Base-by-base conservation (phyloP, 2,329 filamentous ascomycete genomes). In the Aspergillus sp. region DNA sequence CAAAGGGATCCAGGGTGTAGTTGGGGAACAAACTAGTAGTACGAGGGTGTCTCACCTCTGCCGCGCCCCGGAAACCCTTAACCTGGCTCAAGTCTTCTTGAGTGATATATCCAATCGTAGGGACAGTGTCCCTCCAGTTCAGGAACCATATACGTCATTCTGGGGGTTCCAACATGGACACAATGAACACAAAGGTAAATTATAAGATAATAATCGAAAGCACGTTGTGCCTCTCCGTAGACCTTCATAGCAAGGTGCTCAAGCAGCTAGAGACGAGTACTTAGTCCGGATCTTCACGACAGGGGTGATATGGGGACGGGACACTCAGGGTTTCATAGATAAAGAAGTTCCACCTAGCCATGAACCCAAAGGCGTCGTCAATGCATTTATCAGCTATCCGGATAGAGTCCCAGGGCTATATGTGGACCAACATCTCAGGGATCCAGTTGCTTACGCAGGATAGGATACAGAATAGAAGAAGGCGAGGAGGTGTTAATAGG, bases 141-240 rank as follows among this genome's bases (percentile, higher is more conserved):
- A 84, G 80, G 69, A 91, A 91, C 0, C 88, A 60, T 89, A 89
- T 0, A 81, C 77, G 63, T 91, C 86, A 51, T 83, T 79, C 1
- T 84, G 69, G 0, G 90, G 90, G 64, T 91, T 92, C 89, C 90
- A 1, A 91, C n/a, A n/a, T n/a, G n/a, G n/a, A n/a, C n/a, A n/a
- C 77, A 85, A 92, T 91, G 60, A 87, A 85, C 60, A 93, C 80
- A 66, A 93, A 89, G 7, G 89, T 91, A 75, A 89, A 91, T 59
- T 90, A 80, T 30, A 91, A 79, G 1, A 82, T 85, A 30, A 90
- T 71, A 56, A 89, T 86, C 45, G 90, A 78, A 2, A 90, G 62
- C 2, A 89, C 81, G 70, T 90, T 89, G 5, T 12, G 60, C 49
- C 33, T 58, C 60, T 1, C 57, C 60, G 37, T 54, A 62, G 22